phyloP scores from a whole-genome alignment of 495 filamentous ascomycete species.

The Penicillium daleae region DNA sequence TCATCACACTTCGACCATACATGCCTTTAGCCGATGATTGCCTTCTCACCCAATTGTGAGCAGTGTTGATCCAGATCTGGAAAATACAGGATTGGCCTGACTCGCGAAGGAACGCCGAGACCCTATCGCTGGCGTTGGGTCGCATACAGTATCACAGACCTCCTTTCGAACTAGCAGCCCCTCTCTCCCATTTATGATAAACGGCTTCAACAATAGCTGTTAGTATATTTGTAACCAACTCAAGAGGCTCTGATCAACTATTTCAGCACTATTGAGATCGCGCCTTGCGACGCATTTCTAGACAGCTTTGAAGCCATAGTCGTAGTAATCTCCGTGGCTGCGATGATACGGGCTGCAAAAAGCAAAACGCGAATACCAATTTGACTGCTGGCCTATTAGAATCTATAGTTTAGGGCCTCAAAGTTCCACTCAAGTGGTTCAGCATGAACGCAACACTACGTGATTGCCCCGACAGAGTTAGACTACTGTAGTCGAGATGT shows the following conservation, averaged over 20 bases:
- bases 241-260: neutral
- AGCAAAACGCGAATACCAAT: neutral
- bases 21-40: neutral
- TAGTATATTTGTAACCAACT: neutral
- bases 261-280: neutral
- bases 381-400: neutral
- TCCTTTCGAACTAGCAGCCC: neutral
- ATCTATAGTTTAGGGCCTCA: neutral
- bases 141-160: neutral
- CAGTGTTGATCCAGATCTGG: neutral
- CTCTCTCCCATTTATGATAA: neutral
- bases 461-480: conserved; percentile 11
- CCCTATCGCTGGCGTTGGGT: neutral
- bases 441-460: conserved; percentile 4
- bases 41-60: neutral
- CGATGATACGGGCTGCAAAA: neutral
- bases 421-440: conserved; percentile 3
- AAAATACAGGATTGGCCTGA: neutral
- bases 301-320: neutral
- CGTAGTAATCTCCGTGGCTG: neutral
- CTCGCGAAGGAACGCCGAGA: neutral
- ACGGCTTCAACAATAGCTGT: neutral
- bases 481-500: conserved; percentile 8
- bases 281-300: neutral
- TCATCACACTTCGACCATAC: conserved; percentile 14